Percentiles rank a stretch among this genome's conserved stretches.
Conservation (phyloP, 176 grass and related monocot genomes). For the Hyparrhenia diplandra region DNA sequence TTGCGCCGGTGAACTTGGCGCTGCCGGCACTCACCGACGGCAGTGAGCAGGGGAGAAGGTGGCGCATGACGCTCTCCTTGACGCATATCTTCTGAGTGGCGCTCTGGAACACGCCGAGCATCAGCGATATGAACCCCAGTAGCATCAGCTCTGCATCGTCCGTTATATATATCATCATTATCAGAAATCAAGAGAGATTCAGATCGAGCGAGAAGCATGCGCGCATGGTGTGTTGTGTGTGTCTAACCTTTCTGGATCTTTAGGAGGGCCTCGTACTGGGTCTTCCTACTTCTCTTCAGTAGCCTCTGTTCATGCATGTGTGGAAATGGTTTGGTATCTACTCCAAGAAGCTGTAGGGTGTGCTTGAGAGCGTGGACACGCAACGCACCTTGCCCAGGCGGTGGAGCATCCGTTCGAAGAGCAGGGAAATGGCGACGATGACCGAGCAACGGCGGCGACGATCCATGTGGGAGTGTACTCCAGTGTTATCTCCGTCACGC, state of each 20-base stretch:
- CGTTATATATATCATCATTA: not conserved
- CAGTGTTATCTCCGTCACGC: constrained; percentile 14
- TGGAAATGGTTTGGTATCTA: not conserved
- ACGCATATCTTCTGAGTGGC: constrained; percentile 51
- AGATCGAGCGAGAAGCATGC: not conserved
- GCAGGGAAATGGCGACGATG: constrained; percentile 67
- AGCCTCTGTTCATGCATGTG: constrained; percentile 20
- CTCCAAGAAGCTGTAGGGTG: too few relatives aligned
- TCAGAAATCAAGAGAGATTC: not conserved
- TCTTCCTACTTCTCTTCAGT: constrained; percentile 42
- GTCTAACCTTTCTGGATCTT: constrained; percentile 70
- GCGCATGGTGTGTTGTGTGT: too few relatives aligned
- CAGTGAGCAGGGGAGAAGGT: constrained; percentile 52
- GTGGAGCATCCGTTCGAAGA: constrained; percentile 78
- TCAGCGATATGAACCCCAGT: constrained; percentile 73
- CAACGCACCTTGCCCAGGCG: constrained; percentile 81
- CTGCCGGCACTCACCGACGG: not conserved
- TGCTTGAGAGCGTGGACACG: not conserved
- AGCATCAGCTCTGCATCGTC: constrained; percentile 66
- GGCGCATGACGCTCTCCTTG: constrained; percentile 20
- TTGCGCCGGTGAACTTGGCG: constrained; percentile 4
- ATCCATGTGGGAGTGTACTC: constrained; percentile 94
- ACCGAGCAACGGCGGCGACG: constrained; percentile 64
- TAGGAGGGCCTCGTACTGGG: constrained; percentile 62
- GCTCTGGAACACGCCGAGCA: constrained; percentile 54